These are phyloP conservation scores for Ambrosia artemisiifolia DNA, from an alignment of 129 eudicot species.

Conservation along the genomic window DNA sequence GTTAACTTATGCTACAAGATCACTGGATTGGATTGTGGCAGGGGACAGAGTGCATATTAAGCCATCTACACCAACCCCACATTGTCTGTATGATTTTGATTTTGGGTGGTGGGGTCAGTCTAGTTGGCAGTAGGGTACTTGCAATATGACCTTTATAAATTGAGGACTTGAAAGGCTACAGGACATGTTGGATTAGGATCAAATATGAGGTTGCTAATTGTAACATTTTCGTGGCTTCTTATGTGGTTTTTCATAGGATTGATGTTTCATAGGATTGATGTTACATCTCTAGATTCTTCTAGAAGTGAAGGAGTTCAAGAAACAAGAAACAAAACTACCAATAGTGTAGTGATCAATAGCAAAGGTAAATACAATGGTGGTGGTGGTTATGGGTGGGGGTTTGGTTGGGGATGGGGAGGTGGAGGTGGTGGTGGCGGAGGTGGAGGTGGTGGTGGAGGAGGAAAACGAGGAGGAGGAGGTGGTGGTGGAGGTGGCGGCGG, in stretches of 20 bases:
- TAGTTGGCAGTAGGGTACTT: conserved; percentile 21
- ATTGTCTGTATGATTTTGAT: conserved; percentile 15
- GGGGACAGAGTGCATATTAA: conserved; percentile 39
- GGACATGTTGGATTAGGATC: conserved; percentile 3
- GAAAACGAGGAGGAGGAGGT: not conserved
- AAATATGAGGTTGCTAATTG: conserved; percentile 25
- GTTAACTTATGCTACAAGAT: conserved; percentile 26
- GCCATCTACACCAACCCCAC: conserved; percentile 25
- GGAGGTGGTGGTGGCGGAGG: conserved; percentile 22
- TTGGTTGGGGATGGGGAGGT: conserved; percentile 41
- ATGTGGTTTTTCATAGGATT: not conserved
- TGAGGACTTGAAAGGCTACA: not conserved
- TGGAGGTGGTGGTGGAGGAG: conserved; percentile 9
- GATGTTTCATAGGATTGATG: conserved; percentile 1
- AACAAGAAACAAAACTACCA: conserved; percentile 24
- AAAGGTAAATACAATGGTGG: conserved; percentile 33
- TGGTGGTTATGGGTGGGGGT: conserved; percentile 43
- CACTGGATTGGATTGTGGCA: conserved; percentile 19
- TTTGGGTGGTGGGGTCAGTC: conserved; percentile 23
- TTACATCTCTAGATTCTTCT: conserved; percentile 18
- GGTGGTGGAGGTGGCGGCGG: conserved; percentile 27
- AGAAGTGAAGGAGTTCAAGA: conserved; percentile 3
- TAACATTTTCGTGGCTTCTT: conserved; percentile 21
- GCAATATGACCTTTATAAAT: conserved; percentile 18
- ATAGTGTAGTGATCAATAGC: conserved; percentile 28